Evolutionary conservation across 2,329 filamentous ascomycete genomes (phyloP), one percentile per base, ranked within the genome.

Genomic region (Aspergillus vadensis): DNA sequence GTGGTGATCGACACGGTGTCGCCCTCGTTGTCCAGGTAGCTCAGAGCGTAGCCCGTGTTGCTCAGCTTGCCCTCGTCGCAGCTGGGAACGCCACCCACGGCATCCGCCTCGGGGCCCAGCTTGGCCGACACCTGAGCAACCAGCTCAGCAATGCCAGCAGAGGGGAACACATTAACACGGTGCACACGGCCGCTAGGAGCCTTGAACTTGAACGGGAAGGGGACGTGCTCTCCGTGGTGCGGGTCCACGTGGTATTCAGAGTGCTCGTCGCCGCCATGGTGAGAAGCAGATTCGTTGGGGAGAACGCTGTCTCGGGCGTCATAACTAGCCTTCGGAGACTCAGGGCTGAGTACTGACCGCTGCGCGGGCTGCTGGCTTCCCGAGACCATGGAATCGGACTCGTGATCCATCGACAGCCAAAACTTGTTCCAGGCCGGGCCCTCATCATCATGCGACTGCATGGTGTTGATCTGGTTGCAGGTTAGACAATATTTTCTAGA

Each of bases 361-460:
- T 87, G 85, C 51, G 88, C 81, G 60, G 82, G 87, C 69, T 91
- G 89, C 71, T 89, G 88, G 71, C 90, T 91, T 52, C 93, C 95
- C 61, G 95, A 99, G 77, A 98, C 88, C 84, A 97, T 90, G 2
- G 95, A 99, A 78, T 98, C 95, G 14, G 93, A 94, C 76, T 97
- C 94, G 70, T 96, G 88, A 76, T 98, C 87, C 70, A 99, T 88
- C 0, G 95, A 98, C 67, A 98, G 83, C 95, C 95, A 99, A 81
- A 99, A 99, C 79, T 98, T 99, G 82, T 97, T 98, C 95, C 95
- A 99, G 6, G 95, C 95, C 5, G 95, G 95, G 0, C 95, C 95
- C 79, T 99, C 95, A 69, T 87, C 92, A 73, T 97, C 94, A 44
- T 86, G 86, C 56, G 88, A 92, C 43, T 86, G 88, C 89, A 99